These are phyloP conservation scores for Dalbergia cochinchinensis DNA, from an alignment of 306 rosid species.

Conservation along the genomic window DNA sequence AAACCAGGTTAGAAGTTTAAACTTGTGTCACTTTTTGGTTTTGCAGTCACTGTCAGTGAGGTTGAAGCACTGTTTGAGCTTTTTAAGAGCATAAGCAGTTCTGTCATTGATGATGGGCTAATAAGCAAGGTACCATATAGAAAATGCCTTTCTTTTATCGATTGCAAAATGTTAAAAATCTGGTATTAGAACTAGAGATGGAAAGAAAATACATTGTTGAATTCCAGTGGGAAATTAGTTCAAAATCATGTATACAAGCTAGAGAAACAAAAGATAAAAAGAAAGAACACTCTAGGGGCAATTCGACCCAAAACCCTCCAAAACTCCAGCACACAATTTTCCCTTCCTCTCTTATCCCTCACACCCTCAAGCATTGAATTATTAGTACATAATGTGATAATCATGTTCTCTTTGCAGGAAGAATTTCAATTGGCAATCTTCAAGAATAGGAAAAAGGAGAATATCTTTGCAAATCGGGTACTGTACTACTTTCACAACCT, in stretches of 20 bases:
- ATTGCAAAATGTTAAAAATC: no score
- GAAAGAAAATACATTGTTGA: no score
- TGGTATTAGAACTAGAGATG: no score
- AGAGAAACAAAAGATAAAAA: no score
- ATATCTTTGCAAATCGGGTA: conserved; percentile 96
- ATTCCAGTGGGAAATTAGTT: no score
- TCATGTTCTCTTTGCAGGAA: conserved; percentile 71
- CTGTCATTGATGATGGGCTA: conserved; percentile 89
- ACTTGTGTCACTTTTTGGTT: conserved; percentile 49
- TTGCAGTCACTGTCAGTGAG: conserved; percentile 90
- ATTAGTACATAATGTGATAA: conserved; percentile 26
- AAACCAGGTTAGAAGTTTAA: conserved; percentile 25
- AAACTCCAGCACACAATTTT: no score
- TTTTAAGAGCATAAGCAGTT: conserved; percentile 95
- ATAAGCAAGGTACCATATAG: conserved; percentile 78
- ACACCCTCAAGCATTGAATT: neutral
- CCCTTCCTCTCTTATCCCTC: no score
- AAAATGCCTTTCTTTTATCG: conserved; percentile 15
- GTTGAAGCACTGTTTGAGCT: conserved; percentile 96
- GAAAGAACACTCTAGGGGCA: no score
- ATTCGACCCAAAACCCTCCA: no score
- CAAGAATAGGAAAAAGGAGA: conserved; percentile 89
- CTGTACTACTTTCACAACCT: neutral
- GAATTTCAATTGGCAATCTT: conserved; percentile 96
- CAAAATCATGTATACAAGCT: no score